Base-by-base conservation (phyloP, 2,329 filamentous ascomycete genomes). In the Dothideomycetidae sp. region DNA sequence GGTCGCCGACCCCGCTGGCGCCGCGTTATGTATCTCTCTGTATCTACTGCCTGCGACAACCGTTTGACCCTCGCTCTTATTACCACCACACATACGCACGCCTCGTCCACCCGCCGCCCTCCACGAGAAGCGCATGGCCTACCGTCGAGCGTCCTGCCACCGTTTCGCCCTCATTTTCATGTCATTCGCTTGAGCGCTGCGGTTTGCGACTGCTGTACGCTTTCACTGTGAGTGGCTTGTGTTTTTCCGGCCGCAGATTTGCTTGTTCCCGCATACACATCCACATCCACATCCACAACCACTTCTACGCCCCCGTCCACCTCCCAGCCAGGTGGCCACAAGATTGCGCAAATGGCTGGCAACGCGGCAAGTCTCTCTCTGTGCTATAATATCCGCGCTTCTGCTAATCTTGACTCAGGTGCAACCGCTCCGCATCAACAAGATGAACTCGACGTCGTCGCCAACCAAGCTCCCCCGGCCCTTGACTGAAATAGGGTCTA, bases 401-500 rank as follows among this genome's bases (percentile, higher is more conserved):
- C 19, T 30, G 31, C 40, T 44, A 36, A 44, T 28, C n/a, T 18
- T 40, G n/a, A 23, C 39, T 13, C 56, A 83, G 77, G 75, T 83
- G 50, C 75, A 80, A 59, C 81, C 81, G 53, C 63, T 88, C 63
- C 78, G 80, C 62, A 83, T 88, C 52, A 78, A 77, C 61, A 86
- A 84, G 63, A 71, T 61, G 52, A 70, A 59, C 40, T 65, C 70
- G 35, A 63, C 59, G 43, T 57, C 68, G 37, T 76, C 78, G 42
- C 73, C 79, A 31, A 60, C 64, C 52, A 86, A 78, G 58, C 71
- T 73, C 66, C 72, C 78, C 53, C 76, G 81, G 50, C 81, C 90
- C 41, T 71, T 98, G 46, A 81, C 84, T 44, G 90, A 98, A 64
- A 76, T 98, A 53, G 83, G 81, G 49, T 81, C 81, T 36, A 81